Conservation (phyloP, 2,329 filamentous ascomycete genomes). For the Arthrobotrys conoides region DNA sequence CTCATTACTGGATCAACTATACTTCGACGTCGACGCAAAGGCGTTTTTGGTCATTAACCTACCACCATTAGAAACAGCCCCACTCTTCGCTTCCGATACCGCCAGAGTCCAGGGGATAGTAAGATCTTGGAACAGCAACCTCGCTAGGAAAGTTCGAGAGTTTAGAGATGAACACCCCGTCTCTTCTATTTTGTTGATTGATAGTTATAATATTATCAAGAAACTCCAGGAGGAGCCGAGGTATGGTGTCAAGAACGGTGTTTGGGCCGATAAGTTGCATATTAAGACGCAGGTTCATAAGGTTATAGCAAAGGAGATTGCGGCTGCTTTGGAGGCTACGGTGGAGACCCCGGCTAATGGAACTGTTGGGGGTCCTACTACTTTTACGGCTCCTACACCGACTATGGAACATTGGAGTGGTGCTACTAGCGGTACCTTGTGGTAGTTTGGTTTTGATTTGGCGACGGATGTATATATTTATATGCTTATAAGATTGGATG, state of each 20-base stretch:
- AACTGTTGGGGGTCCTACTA: neutral
- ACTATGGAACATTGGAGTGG: neutral
- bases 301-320: constrained; percentile 3
- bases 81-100: neutral
- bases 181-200: neutral
- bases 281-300: constrained; percentile 1
- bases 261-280: constrained; percentile 16
- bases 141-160: neutral
- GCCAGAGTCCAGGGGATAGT: neutral
- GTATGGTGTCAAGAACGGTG: neutral
- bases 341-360: neutral
- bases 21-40: constrained; percentile 6
- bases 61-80: neutral
- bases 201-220: constrained; percentile 1
- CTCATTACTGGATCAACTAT: neutral
- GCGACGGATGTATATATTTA: neutral
- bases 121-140: neutral
- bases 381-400: neutral
- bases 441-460: neutral
- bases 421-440: neutral
- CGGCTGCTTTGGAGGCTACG: neutral
- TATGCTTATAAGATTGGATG: neutral
- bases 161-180: neutral
- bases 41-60: constrained; percentile 11
- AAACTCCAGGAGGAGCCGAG: neutral